Evolutionary conservation across 2,329 filamentous ascomycete genomes (phyloP).

Genomic region (Fusarium sp.): DNA sequence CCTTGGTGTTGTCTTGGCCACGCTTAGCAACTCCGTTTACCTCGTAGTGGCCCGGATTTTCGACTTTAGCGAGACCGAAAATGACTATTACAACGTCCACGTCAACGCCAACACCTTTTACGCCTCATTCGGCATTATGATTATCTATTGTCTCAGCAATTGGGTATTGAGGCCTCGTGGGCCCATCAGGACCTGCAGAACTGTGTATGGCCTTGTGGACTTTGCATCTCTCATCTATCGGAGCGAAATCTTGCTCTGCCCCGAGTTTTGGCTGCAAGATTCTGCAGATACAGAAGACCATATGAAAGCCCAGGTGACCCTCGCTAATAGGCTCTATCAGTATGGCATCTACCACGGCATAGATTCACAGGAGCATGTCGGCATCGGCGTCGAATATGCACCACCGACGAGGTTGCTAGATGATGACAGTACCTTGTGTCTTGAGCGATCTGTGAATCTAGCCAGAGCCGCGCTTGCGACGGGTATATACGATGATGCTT

Average conservation of each 20-base stretch:
- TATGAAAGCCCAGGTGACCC: neutral
- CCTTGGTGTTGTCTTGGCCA: neutral
- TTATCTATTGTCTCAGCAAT: neutral
- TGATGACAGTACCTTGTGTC: neutral
- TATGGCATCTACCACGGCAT: neutral
- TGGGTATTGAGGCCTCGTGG: neutral
- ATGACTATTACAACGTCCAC: neutral
- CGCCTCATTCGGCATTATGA: neutral
- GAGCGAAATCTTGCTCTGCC: neutral
- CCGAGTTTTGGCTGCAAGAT: neutral
- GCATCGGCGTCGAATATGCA: neutral
- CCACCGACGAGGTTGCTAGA: neutral
- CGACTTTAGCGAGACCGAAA: neutral
- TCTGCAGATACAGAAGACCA: neutral
- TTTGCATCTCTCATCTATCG: neutral
- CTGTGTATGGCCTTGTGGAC: neutral
- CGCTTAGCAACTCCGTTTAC: neutral
- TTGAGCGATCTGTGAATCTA: neutral
- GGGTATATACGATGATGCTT: neutral
- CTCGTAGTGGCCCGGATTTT: neutral
- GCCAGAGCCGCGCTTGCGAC: neutral
- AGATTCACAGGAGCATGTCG: neutral
- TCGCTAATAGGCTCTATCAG: neutral
- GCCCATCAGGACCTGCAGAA: neutral
- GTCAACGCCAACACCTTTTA: neutral